Evolutionary conservation across 495 filamentous ascomycete genomes (phyloP).

Genomic region (Talaromyces wortmannii): DNA sequence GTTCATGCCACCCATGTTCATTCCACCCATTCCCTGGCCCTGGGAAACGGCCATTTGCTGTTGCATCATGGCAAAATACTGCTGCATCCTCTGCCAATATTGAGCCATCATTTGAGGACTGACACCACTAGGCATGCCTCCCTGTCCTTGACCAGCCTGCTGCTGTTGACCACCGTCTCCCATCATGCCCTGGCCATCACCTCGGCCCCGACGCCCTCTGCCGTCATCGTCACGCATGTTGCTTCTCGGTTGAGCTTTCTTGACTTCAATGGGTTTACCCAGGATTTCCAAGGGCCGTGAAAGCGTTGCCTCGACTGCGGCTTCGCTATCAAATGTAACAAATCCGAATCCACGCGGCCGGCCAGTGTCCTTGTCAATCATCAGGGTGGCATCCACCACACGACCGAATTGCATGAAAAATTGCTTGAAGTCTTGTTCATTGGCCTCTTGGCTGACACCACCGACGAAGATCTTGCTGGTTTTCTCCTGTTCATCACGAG

Average conservation of each 20-base stretch:
- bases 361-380: constrained; percentile 99
- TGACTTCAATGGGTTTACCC: constrained; percentile 94
- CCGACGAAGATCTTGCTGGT: constrained; percentile 98
- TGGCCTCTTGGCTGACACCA: constrained; percentile 94
- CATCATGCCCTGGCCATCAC: constrained; percentile 53
- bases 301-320: constrained; percentile 87
- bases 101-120: constrained; percentile 96
- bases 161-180: constrained; percentile 43
- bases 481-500: constrained; percentile 94
- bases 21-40: constrained; percentile 37
- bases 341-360: constrained; percentile 97
- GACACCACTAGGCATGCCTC: constrained; percentile 53
- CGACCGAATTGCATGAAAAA: constrained; percentile 96
- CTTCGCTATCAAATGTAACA: constrained; percentile 95
- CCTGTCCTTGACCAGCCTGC: constrained; percentile 29
- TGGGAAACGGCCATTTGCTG: constrained; percentile 55
- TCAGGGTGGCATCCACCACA: constrained; percentile 93
- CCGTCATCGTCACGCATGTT: constrained; percentile 88
- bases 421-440: constrained; percentile 88
- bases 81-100: constrained; percentile 96
- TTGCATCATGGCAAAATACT: constrained; percentile 93
- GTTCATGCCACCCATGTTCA: constrained; percentile 67
- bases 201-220: constrained; percentile 35
- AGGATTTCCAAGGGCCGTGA: constrained; percentile 80
- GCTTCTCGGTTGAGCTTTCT: constrained; percentile 92